A percentile compares a stretch with the other conserved stretches of the same genome.
phyloP scores from a whole-genome alignment of 2,329 filamentous ascomycete genomes.

The Penicillium sp. region DNA sequence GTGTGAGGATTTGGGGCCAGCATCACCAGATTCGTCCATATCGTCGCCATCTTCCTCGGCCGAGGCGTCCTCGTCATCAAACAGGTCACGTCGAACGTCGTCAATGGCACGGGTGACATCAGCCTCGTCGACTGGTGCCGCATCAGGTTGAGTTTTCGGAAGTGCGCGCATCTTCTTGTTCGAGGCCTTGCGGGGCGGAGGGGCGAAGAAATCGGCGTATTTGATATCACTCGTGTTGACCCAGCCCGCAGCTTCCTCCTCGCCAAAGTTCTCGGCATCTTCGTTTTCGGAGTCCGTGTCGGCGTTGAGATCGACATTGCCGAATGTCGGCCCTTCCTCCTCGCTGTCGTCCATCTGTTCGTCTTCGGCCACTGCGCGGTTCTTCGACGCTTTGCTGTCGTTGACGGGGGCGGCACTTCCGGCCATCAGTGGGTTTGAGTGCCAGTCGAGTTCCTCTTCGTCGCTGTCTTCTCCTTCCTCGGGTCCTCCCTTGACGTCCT shows the following conservation, averaged over 20 bases:
- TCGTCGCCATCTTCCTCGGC: constrained; percentile 64
- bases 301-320: constrained; percentile 72
- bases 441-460: constrained; percentile 93
- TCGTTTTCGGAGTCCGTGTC: constrained; percentile 59
- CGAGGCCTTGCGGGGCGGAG: constrained; percentile 71
- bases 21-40: constrained; percentile 59
- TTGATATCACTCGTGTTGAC: constrained; percentile 84
- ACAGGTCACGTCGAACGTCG: constrained; percentile 84
- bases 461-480: constrained; percentile 75
- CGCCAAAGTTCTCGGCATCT: constrained; percentile 47
- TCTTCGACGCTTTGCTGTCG: constrained; percentile 15
- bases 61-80: constrained; percentile 67
- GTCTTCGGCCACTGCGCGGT: constrained; percentile 49
- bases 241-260: constrained; percentile 60
- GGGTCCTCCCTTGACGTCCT: constrained; percentile 75
- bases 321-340: constrained; percentile 81
- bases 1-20: constrained; percentile 64
- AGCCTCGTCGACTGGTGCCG: constrained; percentile 54
- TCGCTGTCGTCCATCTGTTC: constrained; percentile 56
- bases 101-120: constrained; percentile 83
- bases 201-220: constrained; percentile 92
- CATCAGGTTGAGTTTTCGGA: constrained; percentile 52
- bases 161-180: constrained; percentile 56
- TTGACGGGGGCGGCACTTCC: constrained; percentile 13
- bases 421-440: constrained; percentile 68